phyloP scores from a whole-genome alignment of 345 rosid genomes.

The Corchorus capsularis region DNA sequence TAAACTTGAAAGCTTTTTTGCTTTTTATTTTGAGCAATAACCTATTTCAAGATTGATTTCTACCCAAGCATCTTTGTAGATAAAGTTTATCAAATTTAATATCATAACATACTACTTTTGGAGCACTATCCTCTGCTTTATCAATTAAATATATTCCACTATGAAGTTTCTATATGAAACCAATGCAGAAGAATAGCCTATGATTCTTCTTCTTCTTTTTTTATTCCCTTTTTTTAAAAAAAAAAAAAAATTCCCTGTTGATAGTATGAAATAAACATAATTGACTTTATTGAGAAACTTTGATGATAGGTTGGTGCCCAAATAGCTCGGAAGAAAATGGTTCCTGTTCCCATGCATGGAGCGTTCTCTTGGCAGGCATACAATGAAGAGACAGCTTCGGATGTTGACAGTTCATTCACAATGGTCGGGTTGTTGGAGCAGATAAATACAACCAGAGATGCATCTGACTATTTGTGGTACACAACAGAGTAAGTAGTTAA shows the following conservation, averaged over 20 bases:
- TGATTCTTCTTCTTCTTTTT: neutral
- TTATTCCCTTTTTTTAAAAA: neutral
- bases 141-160: neutral
- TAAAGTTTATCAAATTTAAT: neutral
- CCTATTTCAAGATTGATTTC: neutral
- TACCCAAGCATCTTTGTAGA: neutral
- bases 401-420: constrained; percentile 70
- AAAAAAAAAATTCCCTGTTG: neutral
- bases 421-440: constrained; percentile 90
- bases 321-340: constrained; percentile 85
- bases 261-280: neutral
- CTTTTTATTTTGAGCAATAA: neutral
- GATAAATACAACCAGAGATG: constrained; percentile 90
- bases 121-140: neutral
- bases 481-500: constrained; percentile 81
- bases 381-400: constrained; percentile 70
- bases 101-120: neutral
- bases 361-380: constrained; percentile 96
- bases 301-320: constrained; percentile 79
- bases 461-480: constrained; percentile 94
- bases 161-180: neutral
- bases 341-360: constrained; percentile 71
- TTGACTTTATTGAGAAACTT: constrained; percentile 16
- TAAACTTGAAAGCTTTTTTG: neutral
- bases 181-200: neutral